Evolutionary conservation across 1,284 basidiomycete species (phyloP).

Genomic region (Macrocybe sp.): DNA sequence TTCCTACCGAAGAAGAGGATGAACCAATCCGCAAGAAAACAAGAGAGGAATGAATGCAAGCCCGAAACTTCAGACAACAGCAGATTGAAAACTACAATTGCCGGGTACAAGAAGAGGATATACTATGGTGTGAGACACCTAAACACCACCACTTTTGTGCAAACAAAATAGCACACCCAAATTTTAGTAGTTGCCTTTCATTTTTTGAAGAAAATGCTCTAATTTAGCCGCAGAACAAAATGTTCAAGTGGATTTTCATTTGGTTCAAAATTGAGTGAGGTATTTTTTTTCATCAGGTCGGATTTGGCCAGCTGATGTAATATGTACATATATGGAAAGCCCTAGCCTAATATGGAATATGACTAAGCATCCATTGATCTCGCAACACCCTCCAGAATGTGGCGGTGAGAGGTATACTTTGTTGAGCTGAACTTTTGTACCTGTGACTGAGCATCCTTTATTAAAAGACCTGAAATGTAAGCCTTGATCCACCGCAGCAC

Average conservation of each 20-base stretch:
- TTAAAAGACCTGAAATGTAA: not conserved
- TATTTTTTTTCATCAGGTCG: not conserved
- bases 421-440: not conserved
- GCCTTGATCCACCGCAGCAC: not conserved
- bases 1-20: no score
- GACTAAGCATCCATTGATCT: not conserved
- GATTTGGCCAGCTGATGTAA: not conserved
- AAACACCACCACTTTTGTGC: not conserved
- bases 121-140: no score
- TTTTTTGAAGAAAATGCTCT: not conserved
- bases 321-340: not conserved
- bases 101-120: no score
- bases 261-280: not conserved
- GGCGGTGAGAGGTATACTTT: not conserved
- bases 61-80: no score
- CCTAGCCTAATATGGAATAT: not conserved
- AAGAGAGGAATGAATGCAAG: no score
- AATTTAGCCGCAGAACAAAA: not conserved
- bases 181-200: not conserved
- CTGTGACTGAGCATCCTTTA: not conserved
- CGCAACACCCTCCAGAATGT: not conserved
- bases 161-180: not conserved
- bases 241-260: not conserved
- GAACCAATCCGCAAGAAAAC: no score
- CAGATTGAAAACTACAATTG: no score